These are phyloP conservation scores for Gossypium armourianum DNA, from an alignment of 441 rosid species.

Conservation along the genomic window DNA sequence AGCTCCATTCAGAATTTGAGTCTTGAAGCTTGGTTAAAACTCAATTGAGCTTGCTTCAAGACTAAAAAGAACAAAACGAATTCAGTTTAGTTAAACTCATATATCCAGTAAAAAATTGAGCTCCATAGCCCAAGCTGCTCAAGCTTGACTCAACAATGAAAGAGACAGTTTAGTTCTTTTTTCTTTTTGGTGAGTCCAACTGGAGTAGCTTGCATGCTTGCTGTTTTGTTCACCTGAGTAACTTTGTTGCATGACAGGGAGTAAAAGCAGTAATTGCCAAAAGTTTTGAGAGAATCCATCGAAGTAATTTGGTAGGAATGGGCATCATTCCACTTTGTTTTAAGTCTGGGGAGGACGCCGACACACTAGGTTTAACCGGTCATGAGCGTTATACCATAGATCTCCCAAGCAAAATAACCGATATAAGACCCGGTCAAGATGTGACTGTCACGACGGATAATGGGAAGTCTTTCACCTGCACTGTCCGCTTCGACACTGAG, in stretches of 20 bases:
- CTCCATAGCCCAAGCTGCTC: not conserved
- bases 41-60: not conserved
- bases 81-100: not conserved
- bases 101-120: not conserved
- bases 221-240: not conserved
- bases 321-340: conserved; percentile 86
- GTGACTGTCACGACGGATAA: conserved; percentile 66
- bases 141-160: not conserved
- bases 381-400: conserved; percentile 72
- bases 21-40: not conserved
- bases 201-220: not conserved
- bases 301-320: conserved; percentile 97
- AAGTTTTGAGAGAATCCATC: conserved; percentile 93
- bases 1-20: not conserved
- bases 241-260: conserved; percentile 40
- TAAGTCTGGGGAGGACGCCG: conserved; percentile 84
- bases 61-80: not conserved
- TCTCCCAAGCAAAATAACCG: conserved; percentile 61
- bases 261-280: conserved; percentile 93
- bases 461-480: conserved; percentile 85
- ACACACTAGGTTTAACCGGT: conserved; percentile 73
- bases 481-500: conserved; percentile 91
- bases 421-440: conserved; percentile 90
- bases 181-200: not conserved
- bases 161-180: not conserved